phyloP scores from a whole-genome alignment of 441 rosid genomes.

The Pelargonium hybrid region DNA sequence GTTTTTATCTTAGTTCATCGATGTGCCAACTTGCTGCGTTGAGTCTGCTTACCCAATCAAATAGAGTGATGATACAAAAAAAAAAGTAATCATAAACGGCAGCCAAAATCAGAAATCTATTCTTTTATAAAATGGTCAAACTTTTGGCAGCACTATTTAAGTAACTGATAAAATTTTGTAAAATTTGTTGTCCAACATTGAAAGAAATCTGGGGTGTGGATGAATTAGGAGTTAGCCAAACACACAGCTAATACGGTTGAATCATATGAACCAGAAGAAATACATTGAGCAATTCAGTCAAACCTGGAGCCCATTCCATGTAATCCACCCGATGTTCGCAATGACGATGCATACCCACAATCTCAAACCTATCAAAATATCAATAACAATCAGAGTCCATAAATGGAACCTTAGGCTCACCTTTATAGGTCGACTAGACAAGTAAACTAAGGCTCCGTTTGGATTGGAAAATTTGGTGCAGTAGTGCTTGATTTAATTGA shows the following conservation, averaged over 20 bases:
- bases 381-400: constrained; percentile 7
- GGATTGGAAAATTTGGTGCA: no score
- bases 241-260: background rate
- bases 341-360: constrained; percentile 77
- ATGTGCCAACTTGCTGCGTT: background rate
- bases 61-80: background rate
- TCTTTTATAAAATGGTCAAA: constrained; percentile 5
- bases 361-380: constrained; percentile 47
- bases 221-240: background rate
- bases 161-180: background rate
- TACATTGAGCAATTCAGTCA: constrained; percentile 11
- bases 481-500: no score
- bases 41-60: background rate
- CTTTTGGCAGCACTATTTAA: background rate
- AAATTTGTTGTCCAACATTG: background rate
- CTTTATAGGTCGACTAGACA: background rate
- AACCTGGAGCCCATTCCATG: constrained; percentile 99
- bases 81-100: background rate
- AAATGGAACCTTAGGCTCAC: constrained; percentile 11
- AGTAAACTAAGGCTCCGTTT: no score
- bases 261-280: constrained; percentile 8
- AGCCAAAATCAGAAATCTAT: background rate
- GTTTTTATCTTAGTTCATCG: background rate
- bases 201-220: background rate
- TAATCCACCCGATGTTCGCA: constrained; percentile 83